A percentile compares a stretch with the other conserved stretches of the same genome.
Conservation (phyloP, 2,329 filamentous ascomycete species). For the Cladophialophora yegresii region DNA sequence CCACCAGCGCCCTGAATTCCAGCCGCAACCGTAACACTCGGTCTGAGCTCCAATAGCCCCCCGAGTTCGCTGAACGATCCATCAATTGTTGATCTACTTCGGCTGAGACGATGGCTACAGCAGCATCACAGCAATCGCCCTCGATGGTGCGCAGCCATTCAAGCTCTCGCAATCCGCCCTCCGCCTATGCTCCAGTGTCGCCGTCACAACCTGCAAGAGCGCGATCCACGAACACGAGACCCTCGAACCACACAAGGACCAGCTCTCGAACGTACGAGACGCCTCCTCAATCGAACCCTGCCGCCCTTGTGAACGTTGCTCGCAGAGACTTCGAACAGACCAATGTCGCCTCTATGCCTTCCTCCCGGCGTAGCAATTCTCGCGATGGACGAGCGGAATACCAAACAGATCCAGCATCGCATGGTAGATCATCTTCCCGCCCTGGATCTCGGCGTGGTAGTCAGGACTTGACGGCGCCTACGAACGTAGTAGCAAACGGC, state of each 20-base stretch:
- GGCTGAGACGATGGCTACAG: conserved; percentile 46
- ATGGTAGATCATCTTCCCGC: conserved; percentile 45
- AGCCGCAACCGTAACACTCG: conserved; percentile 25
- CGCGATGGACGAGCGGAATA: conserved; percentile 59
- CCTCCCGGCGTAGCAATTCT: conserved; percentile 62
- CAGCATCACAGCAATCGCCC: conserved; percentile 50
- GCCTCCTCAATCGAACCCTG: conserved; percentile 51
- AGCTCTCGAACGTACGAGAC: conserved; percentile 45
- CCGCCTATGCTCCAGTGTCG: conserved; percentile 45
- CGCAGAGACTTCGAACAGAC: conserved; percentile 74
- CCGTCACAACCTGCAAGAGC: conserved; percentile 51
- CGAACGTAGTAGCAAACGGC: conserved; percentile 56
- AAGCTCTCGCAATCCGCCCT: conserved; percentile 49
- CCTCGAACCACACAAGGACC: conserved; percentile 44
- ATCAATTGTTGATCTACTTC: neutral
- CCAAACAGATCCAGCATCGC: conserved; percentile 59
- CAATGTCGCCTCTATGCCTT: conserved; percentile 61
- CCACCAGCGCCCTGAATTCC: conserved; percentile 24
- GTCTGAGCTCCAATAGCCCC: neutral
- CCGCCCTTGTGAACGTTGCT: conserved; percentile 55
- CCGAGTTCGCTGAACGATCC: neutral
- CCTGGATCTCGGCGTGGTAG: conserved; percentile 48
- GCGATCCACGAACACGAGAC: conserved; percentile 49
- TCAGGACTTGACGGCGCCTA: conserved; percentile 51
- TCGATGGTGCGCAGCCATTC: conserved; percentile 55